Base-by-base conservation (phyloP, 116 monocot species). In the Thalassia testudinum region DNA sequence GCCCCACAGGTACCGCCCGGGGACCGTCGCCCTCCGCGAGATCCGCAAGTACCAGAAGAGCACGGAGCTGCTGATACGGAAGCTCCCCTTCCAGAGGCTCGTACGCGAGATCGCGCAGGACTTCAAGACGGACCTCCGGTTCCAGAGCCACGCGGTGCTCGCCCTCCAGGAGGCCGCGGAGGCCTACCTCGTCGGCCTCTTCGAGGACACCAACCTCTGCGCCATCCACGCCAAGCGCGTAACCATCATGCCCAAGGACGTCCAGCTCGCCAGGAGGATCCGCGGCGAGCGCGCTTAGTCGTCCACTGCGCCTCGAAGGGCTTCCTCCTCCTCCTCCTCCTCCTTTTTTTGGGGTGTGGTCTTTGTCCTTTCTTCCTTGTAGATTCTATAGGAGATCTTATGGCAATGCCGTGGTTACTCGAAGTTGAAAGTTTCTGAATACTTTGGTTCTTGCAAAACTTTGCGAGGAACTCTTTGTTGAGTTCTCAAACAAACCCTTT, bases 171-270 rank as follows among this genome's bases (percentile, higher is more conserved):
- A 79, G 70, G 79, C 79, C 19, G 66, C 79, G 0, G 79, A 79
- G 67, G 70, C 79, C 0, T 79, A 79, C 30, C 74, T 79, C 24
- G 79, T 79, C 1, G 79, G 74, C 0, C 73, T 79, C 24, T 79
- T 79, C 48, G 79, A 74, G 60, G 79, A 79, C 58, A 79, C 79
- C 53, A 79, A 79, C 60, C 68, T 79, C 30, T 79, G 79, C 49
- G 79, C 79, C 56, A 79, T 79, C 47, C 79, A 79, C 25, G 79
- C 79, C 30, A 79, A 79, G 74, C 20, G 79, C 20, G 79, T 79
- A 37, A 79, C 79, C 61, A 79, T 79, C 60, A 79, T 79, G 74
- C 79, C 79, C 34, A 79, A 79, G 74, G 79, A 79, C 26, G 74
- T 79, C 48, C 79, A 79, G 45, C 45, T 45, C 45, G 45, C 45